phyloP scores from a whole-genome alignment of 2,329 filamentous ascomycete genomes.

The Colletotrichum cereale region DNA sequence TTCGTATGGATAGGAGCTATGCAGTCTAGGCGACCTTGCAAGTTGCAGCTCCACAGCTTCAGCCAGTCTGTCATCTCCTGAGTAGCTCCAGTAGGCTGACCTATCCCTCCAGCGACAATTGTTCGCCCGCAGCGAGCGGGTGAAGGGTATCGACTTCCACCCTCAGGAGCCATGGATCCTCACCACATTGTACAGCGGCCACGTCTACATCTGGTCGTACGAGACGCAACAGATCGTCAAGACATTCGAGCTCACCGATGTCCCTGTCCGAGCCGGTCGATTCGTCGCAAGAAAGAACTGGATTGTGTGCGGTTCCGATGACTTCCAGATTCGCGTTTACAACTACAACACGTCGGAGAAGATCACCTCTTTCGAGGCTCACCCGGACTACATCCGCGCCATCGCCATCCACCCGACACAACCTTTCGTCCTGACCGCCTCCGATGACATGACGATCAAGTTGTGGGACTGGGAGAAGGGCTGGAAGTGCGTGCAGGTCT shows the following conservation, averaged over 20 bases:
- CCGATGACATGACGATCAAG: conserved; percentile 98
- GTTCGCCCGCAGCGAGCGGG: conserved; percentile 88
- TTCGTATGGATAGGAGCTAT: neutral
- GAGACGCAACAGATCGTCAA: conserved; percentile 97
- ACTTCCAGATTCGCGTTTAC: conserved; percentile 84
- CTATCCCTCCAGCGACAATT: conserved; percentile 56
- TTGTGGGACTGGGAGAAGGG: conserved; percentile 99
- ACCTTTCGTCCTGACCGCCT: conserved; percentile 94
- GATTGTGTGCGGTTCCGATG: conserved; percentile 95
- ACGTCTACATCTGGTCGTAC: conserved; percentile 99
- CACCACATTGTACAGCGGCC: conserved; percentile 92
- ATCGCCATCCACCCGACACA: conserved; percentile 96
- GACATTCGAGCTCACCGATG: conserved; percentile 98
- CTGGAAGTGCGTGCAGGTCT: conserved; percentile 98
- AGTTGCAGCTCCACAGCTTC: conserved; percentile 14
- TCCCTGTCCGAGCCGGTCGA: conserved; percentile 94
- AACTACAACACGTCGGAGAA: conserved; percentile 99
- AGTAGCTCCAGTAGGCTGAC: conserved; percentile 30
- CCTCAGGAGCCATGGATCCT: conserved; percentile 97
- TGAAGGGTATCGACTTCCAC: conserved; percentile 98
- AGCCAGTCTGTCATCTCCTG: conserved; percentile 22
- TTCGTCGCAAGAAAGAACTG: conserved; percentile 99
- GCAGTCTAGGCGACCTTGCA: conserved; percentile 1
- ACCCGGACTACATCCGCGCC: conserved; percentile 97
- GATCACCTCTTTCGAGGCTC: conserved; percentile 96